Percentiles rank a stretch among this genome's conserved stretches.
Evolutionary conservation across 2,329 filamentous ascomycete species (phyloP).

Genomic region (Colletotrichum tropicale): DNA sequence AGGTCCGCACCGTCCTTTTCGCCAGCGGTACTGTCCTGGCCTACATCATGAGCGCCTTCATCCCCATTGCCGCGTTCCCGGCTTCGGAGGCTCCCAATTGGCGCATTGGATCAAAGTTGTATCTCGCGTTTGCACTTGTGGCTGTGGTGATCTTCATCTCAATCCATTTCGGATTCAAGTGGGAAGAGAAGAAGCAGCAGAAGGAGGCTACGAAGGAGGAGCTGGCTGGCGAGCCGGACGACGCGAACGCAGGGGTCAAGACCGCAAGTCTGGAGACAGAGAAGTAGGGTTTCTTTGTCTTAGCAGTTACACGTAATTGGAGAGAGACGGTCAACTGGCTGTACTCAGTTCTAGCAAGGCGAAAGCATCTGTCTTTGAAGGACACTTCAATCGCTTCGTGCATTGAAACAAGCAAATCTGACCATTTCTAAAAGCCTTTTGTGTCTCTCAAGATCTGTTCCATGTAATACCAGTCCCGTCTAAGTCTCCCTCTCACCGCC

Average conservation of each 20-base stretch:
- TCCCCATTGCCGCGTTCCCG: conserved; percentile 5
- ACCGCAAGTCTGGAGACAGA: neutral
- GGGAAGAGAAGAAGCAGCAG: conserved; percentile 1
- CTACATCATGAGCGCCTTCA: conserved; percentile 10
- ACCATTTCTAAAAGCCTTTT: neutral
- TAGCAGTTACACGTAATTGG: too few relatives aligned
- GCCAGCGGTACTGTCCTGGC: conserved; percentile 1
- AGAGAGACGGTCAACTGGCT: neutral
- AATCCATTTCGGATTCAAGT: conserved; percentile 5
- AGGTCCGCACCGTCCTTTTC: conserved; percentile 12
- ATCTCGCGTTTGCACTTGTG: neutral
- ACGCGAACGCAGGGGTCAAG: neutral
- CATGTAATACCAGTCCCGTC: neutral
- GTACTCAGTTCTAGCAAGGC: neutral
- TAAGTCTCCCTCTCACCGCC: neutral
- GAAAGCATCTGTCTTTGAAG: neutral
- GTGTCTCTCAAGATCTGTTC: neutral
- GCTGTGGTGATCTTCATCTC: neutral
- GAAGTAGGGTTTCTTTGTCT: neutral
- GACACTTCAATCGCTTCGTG: neutral
- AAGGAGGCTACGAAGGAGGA: neutral
- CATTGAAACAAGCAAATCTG: neutral
- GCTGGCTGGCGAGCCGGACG: neutral
- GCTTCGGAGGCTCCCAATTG: neutral
- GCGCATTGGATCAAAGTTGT: conserved; percentile 1